Conservation (phyloP, 2,329 filamentous ascomycete genomes). For the Nectriaceae sp. region DNA sequence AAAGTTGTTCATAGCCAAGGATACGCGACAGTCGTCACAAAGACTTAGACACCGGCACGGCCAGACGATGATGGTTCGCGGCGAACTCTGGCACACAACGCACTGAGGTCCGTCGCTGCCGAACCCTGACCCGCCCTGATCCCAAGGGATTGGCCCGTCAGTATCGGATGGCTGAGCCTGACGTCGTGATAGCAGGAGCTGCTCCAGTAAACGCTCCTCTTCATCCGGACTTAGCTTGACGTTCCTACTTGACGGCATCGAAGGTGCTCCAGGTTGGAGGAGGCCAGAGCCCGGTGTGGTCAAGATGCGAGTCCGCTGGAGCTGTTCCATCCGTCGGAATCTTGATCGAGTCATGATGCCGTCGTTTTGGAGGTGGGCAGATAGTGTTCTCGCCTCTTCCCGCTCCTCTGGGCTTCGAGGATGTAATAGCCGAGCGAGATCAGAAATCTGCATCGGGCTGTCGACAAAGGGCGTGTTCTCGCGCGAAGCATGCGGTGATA, state of each 20-base stretch:
- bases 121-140: slow-evolving; percentile 70
- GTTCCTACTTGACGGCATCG: slow-evolving; percentile 18
- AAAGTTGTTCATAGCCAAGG: slow-evolving; percentile 95
- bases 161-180: slow-evolving; percentile 18
- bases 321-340: slow-evolving; percentile 68
- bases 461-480: slow-evolving; percentile 63
- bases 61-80: slow-evolving; percentile 91
- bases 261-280: slow-evolving; percentile 13
- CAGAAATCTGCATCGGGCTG: slow-evolving; percentile 62
- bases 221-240: slow-evolving; percentile 56
- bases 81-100: slow-evolving; percentile 87
- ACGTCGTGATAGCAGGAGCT: slow-evolving; percentile 58
- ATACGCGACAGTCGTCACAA: slow-evolving; percentile 93
- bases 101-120: slow-evolving; percentile 77
- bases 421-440: slow-evolving; percentile 79
- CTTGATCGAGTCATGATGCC: slow-evolving; percentile 79
- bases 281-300: slow-evolving; percentile 32
- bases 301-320: slow-evolving; percentile 67
- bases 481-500: slow-evolving; percentile 47
- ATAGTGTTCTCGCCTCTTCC: slow-evolving; percentile 78
- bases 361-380: slow-evolving; percentile 73
- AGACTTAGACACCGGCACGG: slow-evolving; percentile 92
- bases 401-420: slow-evolving; percentile 76
- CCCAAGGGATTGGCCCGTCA: slow-evolving; percentile 53
- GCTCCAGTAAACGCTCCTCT: slow-evolving; percentile 61